These are phyloP conservation scores for Eragrostis tef DNA, from an alignment of 202 grass and related monocot species.

Conservation along the genomic window DNA sequence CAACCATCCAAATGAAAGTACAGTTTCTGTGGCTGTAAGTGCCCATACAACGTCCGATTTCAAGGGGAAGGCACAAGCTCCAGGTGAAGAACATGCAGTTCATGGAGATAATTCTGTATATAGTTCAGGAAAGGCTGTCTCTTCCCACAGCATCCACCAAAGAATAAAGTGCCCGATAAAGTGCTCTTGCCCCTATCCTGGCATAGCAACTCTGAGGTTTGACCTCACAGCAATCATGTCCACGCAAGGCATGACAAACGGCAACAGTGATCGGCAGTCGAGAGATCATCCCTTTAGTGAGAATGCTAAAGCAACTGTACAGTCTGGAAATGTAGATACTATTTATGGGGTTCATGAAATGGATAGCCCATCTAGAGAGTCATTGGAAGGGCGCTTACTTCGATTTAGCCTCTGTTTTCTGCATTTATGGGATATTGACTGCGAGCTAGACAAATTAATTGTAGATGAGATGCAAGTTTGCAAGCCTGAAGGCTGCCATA, in stretches of 20 bases:
- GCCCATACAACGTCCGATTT: slow-evolving; percentile 39
- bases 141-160: slow-evolving; percentile 43
- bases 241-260: slow-evolving; percentile 50
- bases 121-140: slow-evolving; percentile 48
- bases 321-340: slow-evolving; percentile 38
- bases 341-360: slow-evolving; percentile 53
- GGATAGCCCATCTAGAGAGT: slow-evolving; percentile 80
- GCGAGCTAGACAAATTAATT: slow-evolving; percentile 82
- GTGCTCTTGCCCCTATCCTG: slow-evolving; percentile 84
- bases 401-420: slow-evolving; percentile 96
- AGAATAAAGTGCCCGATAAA: slow-evolving; percentile 77
- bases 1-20: slow-evolving; percentile 51
- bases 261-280: slow-evolving; percentile 47
- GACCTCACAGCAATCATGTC: slow-evolving; percentile 87
- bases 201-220: slow-evolving; percentile 86
- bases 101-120: slow-evolving; percentile 55
- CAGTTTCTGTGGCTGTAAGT: slow-evolving; percentile 41
- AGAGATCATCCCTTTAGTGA: slow-evolving; percentile 55
- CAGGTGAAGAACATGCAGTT: slow-evolving; percentile 48
- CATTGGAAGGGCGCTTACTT: slow-evolving; percentile 77
- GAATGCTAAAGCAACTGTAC: slow-evolving; percentile 41
- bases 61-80: slow-evolving; percentile 57
- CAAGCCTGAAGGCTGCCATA: slow-evolving; percentile 84
- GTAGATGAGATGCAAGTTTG: slow-evolving; percentile 93
- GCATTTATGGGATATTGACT: slow-evolving; percentile 91